Base-by-base conservation (phyloP, 208 protist species). In the Blechomonas ayalai region DNA sequence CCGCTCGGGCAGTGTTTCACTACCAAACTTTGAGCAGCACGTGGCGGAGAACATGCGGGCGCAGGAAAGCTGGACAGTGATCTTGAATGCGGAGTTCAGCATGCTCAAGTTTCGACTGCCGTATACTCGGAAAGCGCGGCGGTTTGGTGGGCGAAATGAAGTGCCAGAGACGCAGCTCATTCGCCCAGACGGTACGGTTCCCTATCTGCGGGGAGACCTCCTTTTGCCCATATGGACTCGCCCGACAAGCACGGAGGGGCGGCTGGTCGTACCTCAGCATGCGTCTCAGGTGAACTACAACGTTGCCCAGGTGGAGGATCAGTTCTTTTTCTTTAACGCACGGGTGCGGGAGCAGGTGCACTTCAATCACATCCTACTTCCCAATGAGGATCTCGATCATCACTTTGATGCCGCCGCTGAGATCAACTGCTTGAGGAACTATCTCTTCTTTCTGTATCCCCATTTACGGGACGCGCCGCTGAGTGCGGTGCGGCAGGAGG, bases 31-130 rank as follows among this genome's bases (percentile, higher is more conserved):
- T 58, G 92, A 97, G 61, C 74, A 90, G 1, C 75, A 89, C 47
- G 90, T 96, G 8, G 64, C 66, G 37, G 73, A 84, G 48, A 95
- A 96, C 75, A 97, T 96, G 89, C 67, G 70, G 10, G 79, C 76
- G 27, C 94, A 97, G 73, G 73, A 81, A 63, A 77, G 73, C 34
- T 98, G 95, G 95, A 86, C 88, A 49, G 54, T 68, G 37, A 82
- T 97, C 16, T 54, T 98, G 38, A 58, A 94, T 16, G 91, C 82
- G 5, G 59, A 78, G 7, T 56, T 68, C 27, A 83, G 73, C 49
- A 95, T 98, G 92, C 76, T 98, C 16, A 98, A 98, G 60, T 98
- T 97, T 47, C 68, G 96, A 20, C 69, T 98, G 13, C 93, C 96
- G 9, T 98, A 96, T 64, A 92, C 73, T 31, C 50, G 62, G 36